Percentiles rank a stretch among this genome's conserved stretches.
phyloP scores from a whole-genome alignment of 1,139 yeast genomes.

The Sugiyamaella paludigena region DNA sequence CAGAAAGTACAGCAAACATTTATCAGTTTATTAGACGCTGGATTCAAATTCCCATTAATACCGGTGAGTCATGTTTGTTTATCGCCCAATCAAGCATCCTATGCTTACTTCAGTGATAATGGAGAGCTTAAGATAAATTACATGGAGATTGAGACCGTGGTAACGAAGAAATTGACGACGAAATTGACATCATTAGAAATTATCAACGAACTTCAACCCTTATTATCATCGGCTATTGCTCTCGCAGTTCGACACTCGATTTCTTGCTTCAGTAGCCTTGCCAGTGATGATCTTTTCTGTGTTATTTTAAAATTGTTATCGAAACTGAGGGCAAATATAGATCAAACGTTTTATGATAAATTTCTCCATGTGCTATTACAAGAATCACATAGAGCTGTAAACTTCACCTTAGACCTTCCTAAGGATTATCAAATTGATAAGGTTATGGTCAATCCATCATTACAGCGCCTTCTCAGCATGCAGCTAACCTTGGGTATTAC shows the following conservation, averaged over 20 bases:
- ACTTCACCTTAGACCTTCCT: constrained; percentile 63
- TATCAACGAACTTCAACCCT: background rate
- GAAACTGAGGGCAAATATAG: constrained; percentile 10
- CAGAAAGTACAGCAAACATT: constrained; percentile 30
- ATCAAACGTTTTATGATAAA: constrained; percentile 17
- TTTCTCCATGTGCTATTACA: constrained; percentile 44
- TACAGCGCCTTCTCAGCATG: constrained; percentile 57
- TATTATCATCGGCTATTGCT: constrained; percentile 49
- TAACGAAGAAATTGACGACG: too few species aligned
- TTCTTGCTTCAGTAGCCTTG: constrained; percentile 61
- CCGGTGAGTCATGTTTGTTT: constrained; percentile 45
- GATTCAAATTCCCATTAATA: constrained; percentile 49
- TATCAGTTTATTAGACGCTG: constrained; percentile 54
- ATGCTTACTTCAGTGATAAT: constrained; percentile 38
- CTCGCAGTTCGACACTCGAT: constrained; percentile 64
- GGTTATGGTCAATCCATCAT: constrained; percentile 67
- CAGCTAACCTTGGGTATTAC: constrained; percentile 67
- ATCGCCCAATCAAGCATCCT: constrained; percentile 59
- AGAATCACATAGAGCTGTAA: constrained; percentile 68
- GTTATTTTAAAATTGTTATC: constrained; percentile 45
- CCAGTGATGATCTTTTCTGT: constrained; percentile 65
- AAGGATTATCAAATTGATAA: constrained; percentile 67
- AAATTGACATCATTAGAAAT: too few species aligned
- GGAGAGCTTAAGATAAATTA: constrained; percentile 24
- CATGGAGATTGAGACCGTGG: constrained; percentile 8